Conservation (phyloP, 495 filamentous ascomycete species). For the Penicillium ucsense region DNA sequence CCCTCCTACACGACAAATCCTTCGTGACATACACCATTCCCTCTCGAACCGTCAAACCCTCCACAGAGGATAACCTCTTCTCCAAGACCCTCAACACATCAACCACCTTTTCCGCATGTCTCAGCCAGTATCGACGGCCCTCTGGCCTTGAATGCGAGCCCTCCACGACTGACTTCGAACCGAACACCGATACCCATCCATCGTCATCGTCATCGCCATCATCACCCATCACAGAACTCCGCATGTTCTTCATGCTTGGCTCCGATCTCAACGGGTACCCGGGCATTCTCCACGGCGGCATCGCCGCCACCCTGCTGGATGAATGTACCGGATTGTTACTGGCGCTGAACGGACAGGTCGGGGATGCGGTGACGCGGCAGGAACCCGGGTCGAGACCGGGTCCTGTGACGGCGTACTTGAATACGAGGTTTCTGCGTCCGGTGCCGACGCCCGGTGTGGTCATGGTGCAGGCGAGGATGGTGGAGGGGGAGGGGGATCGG, state of each 20-base stretch:
- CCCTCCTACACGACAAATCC: slow-evolving; percentile 31
- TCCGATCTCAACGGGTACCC: slow-evolving; percentile 47
- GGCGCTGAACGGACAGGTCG: neutral
- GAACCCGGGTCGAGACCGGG: slow-evolving; percentile 1
- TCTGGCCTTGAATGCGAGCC: neutral
- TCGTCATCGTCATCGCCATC: neutral
- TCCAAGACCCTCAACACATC: slow-evolving; percentile 43
- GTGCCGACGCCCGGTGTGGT: slow-evolving; percentile 44
- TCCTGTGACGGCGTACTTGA: slow-evolving; percentile 48
- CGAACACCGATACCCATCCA: neutral
- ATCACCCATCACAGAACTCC: slow-evolving; percentile 22
- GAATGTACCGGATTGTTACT: slow-evolving; percentile 43
- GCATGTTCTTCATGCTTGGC: slow-evolving; percentile 17
- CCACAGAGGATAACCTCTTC: slow-evolving; percentile 45
- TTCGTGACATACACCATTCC: slow-evolving; percentile 26
- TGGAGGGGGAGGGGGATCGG: slow-evolving; percentile 26
- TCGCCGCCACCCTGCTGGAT: slow-evolving; percentile 52
- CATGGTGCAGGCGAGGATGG: slow-evolving; percentile 34
- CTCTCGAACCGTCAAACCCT: slow-evolving; percentile 33
- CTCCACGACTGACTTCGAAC: slow-evolving; percentile 4
- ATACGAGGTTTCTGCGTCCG: slow-evolving; percentile 44
- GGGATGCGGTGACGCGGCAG: slow-evolving; percentile 1
- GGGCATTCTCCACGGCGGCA: slow-evolving; percentile 36
- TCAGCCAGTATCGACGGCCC: slow-evolving; percentile 19
- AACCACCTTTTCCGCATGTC: slow-evolving; percentile 39